Evolutionary conservation across 2,329 filamentous ascomycete genomes (phyloP).

Genomic region (Calonectria fujianensis): DNA sequence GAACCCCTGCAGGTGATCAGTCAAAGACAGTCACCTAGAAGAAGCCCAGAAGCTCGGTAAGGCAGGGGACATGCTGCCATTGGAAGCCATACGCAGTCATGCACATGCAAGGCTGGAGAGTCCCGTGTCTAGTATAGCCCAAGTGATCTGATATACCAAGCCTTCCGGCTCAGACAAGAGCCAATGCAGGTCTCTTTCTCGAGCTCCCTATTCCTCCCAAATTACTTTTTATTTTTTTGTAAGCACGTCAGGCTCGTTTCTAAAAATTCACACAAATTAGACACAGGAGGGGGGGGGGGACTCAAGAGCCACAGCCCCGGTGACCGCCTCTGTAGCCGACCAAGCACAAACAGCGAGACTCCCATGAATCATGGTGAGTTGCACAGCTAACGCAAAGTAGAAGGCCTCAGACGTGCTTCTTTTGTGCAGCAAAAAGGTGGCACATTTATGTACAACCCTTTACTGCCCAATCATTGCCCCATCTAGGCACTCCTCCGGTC

Average conservation of each 20-base stretch:
- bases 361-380: background rate
- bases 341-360: background rate
- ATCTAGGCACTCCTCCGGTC: background rate
- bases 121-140: background rate
- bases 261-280: background rate
- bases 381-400: background rate
- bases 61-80: background rate
- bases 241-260: background rate
- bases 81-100: background rate
- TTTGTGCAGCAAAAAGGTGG: background rate
- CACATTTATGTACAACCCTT: background rate
- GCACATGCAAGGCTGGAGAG: background rate
- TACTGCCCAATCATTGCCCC: background rate
- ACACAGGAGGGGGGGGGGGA: background rate
- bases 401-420: constrained; percentile 2
- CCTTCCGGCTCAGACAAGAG: background rate
- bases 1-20: background rate
- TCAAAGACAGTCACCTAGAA: background rate
- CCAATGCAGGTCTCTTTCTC: background rate
- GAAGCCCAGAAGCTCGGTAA: background rate
- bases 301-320: background rate
- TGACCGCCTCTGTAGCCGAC: background rate
- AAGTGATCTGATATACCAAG: background rate
- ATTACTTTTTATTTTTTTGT: background rate
- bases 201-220: background rate